Percentiles rank a stretch among this genome's conserved stretches.
phyloP scores from a whole-genome alignment of 495 filamentous ascomycete species.

The Astrocystis sublimbata region DNA sequence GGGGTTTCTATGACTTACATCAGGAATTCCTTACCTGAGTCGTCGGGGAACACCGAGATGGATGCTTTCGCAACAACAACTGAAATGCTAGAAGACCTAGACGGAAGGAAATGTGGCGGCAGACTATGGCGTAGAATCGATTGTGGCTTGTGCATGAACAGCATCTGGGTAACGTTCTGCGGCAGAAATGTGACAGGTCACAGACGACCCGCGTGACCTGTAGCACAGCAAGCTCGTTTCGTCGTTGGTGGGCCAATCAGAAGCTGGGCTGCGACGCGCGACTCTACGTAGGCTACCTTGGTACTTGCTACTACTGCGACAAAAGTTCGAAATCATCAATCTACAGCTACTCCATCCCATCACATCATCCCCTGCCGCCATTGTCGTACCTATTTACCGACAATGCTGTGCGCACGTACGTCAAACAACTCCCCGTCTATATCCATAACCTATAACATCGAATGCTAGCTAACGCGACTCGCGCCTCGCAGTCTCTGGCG shows the following conservation, averaged over 20 bases:
- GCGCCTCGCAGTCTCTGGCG: constrained; percentile 92
- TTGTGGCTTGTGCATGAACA: no score
- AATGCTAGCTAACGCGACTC: constrained; percentile 12
- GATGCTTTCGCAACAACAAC: no score
- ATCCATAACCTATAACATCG: no score
- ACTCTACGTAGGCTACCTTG: no score
- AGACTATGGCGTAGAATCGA: no score
- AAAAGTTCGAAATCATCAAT: not conserved
- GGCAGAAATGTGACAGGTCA: not conserved
- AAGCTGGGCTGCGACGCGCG: constrained; percentile 7
- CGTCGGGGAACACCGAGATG: constrained; percentile 14
- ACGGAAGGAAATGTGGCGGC: no score
- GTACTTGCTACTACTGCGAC: not conserved
- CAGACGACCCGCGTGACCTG: not conserved
- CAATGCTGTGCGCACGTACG: constrained; percentile 35
- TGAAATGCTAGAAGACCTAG: no score
- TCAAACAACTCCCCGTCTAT: no score
- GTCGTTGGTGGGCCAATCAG: not conserved
- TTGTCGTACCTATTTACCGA: constrained; percentile 1
- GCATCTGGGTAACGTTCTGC: no score
- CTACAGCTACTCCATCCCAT: not conserved
- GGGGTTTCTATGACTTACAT: no score
- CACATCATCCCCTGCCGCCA: not conserved
- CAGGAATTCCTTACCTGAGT: no score
- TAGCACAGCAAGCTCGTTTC: not conserved